A percentile compares a stretch with the other conserved stretches of the same genome.
Evolutionary conservation across 176 grass and related monocot species (phyloP).

Genomic region (Bolboschoenus planiculmis): DNA sequence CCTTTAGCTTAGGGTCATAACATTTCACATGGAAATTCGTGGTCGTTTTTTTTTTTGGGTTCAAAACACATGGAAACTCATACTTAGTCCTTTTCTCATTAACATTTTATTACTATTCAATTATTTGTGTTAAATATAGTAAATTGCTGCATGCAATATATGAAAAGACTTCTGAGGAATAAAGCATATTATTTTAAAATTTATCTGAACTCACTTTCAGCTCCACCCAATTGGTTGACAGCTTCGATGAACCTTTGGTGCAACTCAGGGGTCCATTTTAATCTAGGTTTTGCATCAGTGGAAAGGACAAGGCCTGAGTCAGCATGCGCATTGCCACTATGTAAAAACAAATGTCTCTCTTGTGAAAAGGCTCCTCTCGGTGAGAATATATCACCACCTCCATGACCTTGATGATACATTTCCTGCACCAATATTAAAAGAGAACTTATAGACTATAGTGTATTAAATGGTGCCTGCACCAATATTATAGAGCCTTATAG

Average conservation of each 20-base stretch:
- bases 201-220: conserved; percentile 70
- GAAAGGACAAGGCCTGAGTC: conserved; percentile 92
- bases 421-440: conserved; percentile 26
- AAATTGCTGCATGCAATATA: neutral
- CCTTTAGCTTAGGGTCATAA: neutral
- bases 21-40: neutral
- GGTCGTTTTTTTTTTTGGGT: neutral
- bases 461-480: neutral
- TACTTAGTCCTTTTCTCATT: neutral
- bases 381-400: conserved; percentile 57
- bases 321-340: conserved; percentile 60
- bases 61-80: neutral
- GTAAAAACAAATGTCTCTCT: conserved; percentile 77
- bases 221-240: conserved; percentile 95
- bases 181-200: neutral
- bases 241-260: conserved; percentile 94
- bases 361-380: conserved; percentile 48
- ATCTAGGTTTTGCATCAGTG: conserved; percentile 89
- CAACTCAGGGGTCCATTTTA: conserved; percentile 98
- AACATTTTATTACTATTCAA: neutral
- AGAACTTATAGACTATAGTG: conserved; percentile 11
- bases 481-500: neutral
- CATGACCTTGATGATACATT: conserved; percentile 91
- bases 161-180: neutral
- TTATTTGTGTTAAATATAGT: neutral